Evolutionary conservation across 257 asterid species (phyloP), one percentile per base, ranked within the genome.

Genomic region (Ophiorrhiza pumila): DNA sequence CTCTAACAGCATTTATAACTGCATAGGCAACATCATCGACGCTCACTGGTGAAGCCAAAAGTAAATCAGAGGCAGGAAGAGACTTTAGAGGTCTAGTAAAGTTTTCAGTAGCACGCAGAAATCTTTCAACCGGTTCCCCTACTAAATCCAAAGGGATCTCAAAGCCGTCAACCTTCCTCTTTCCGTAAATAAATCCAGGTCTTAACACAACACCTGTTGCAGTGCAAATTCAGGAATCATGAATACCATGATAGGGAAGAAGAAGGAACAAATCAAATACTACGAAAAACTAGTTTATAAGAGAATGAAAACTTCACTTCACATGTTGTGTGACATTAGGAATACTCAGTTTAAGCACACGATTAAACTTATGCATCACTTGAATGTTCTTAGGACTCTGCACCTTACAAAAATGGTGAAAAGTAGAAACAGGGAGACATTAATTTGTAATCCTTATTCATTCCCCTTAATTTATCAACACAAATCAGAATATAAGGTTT

Each of bases 141-240:
- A 92, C 77, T 81, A 95, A 75, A 80, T 95, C 96, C 47, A 95
- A 85, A 59, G 97, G 99, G 67, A 95, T 85, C 90, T 89, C 99
- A 52, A 79, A 87, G 57, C 96, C 93, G 68, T 88, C 92, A 29
- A 92, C 85, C 80, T 81, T 92, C 78, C 98, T 83, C 84, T 90
- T 90, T 75, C 99, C 99, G 3, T 92, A 95, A 70, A 95, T 92
- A 78, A 95, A 89, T 7, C 87, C 97, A 4, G 99, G 99, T 80
- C 98, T 87, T 53, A 95, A 80, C 14, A 95, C 93, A 63, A 95
- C 92, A 18, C 99, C 99, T 94, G 89, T 73, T 45, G 43, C 67
- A 75, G 76, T 70, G 55, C 67, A 71, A 55, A 56, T 65, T 14
- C 12, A 32, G 63, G 60, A 34, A 53, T 4, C 0, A n/a, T 47